Evolutionary conservation across 768 basidiomycete genomes (phyloP), one percentile per base, ranked within the genome.

Genomic region (Mycena galericulata): DNA sequence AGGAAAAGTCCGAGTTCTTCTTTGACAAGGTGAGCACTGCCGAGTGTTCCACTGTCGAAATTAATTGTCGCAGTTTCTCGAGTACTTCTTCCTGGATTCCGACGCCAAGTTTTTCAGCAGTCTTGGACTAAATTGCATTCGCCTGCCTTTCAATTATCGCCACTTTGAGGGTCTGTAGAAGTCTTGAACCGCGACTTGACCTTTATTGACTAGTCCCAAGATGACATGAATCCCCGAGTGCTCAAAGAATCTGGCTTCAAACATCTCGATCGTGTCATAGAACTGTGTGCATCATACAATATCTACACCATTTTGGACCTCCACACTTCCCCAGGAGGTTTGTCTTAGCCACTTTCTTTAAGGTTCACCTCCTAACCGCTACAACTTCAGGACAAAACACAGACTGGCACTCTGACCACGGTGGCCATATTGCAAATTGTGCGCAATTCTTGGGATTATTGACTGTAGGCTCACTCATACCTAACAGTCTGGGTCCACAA

Each of bases 291-390:
- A 20, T 83, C 87, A 68, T 85, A 93, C 65, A 91, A 89, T 34
- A 92, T 95, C 65, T 92, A 90, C 82, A 92, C 93, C 68, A 89
- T 94, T 74, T 85, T 95, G 61, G 94, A 96, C 74, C 81, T 95
- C 46, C 95, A 96, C 77, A 85, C 93, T 43, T 89, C 90, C 0
- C 89, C 91, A 9, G 91, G 90, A 43, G 90, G 70, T 55, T 55
- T 49, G 68, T 30, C 12, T 32, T 47, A n/a, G 9, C 15, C 20
- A 2, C 20, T 26, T 29, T 10, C 40, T 3, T 4, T 17, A 11
- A 40, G 15, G 6, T 46, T 1, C 3, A 1, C 3, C 11, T 54
- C 18, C 18, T 58, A 29, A 54, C 41, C 14, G 18, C 40, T 3
- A 11, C 38, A 12, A 60, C 36, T 45, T 22, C 22, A 70, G 69